Percentiles rank a stretch among this genome's conserved stretches.
Conservation (phyloP, 2,329 filamentous ascomycete species). For the Aspergillus pseudoviridinutans region DNA sequence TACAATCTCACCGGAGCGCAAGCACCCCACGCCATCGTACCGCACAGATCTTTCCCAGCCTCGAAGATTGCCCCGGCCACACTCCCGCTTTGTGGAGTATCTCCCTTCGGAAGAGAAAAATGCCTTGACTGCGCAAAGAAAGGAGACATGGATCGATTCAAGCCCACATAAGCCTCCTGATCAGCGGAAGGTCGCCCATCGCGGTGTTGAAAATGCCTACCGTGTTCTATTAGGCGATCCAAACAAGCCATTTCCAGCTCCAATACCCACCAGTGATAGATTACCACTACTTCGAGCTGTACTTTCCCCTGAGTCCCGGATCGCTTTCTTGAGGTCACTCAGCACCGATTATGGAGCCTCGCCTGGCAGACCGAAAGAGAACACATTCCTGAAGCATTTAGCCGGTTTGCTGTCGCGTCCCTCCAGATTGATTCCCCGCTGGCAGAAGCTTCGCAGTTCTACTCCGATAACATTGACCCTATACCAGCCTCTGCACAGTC, state of each 20-base stretch:
- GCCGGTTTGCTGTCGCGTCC: not conserved
- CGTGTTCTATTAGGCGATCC: constrained; percentile 5
- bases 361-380: not conserved
- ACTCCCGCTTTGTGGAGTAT: not conserved
- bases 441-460: not conserved
- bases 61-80: not conserved
- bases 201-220: not conserved
- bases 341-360: not conserved
- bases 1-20: not conserved
- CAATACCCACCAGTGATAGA: constrained; percentile 12
- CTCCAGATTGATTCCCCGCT: not conserved
- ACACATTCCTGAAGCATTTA: not conserved
- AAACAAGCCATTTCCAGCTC: constrained; percentile 11
- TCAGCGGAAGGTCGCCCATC: constrained; percentile 1
- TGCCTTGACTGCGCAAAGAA: not conserved
- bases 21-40: not conserved
- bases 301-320: not conserved
- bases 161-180: not conserved
- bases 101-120: not conserved
- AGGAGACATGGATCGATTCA: constrained; percentile 1
- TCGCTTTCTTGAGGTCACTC: not conserved
- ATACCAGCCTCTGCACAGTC: not conserved
- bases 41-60: not conserved
- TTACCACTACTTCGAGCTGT: constrained; percentile 8
- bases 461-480: not conserved